Base-by-base conservation (phyloP, 768 basidiomycete species). In the Albatrellus ellisii region DNA sequence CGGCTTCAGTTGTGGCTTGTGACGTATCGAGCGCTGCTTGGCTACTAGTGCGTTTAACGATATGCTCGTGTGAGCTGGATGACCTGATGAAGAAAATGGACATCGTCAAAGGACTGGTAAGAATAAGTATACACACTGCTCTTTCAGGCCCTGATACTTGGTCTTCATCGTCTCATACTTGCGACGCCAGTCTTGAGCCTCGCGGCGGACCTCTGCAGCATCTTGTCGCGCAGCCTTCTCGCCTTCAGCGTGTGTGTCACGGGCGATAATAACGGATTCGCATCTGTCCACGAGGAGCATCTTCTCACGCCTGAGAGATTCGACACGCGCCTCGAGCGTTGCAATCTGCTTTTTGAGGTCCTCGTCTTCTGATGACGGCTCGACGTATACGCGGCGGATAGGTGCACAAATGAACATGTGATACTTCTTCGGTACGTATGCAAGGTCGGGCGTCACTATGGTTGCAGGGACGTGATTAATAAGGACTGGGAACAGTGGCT, bases 381-480 rank as follows among this genome's bases (percentile, higher is more conserved):
- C 33, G 4, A 48, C 5, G 32, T 45, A 45, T 5, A 51, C 26
- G 22, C 44, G 47, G 31, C 47, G 49, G 15, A 51, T 32, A 4
- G 39, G 25, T 8, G 49, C 43, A 6, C 6, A n/a, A 18, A 45
- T 41, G 26, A 45, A 50, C 4, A 35, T 14, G 8, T 42, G 43
- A 21, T 45, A 48, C 17, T 51, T 43, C 25, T 17, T 29, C 11
- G 42, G 50, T 26, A 51, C 33, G 25, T 36, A 14, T 8, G 27
- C 20, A 14, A 48, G 21, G 24, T 44, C 31, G 9, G 47, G 35
- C 15, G 18, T n/a, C 6, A 43, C 47, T 51, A 35, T 11, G 11
- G 26, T 6, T 21, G n/a, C 27, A 25, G 24, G 9, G 8, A 27
- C 44, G 25, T 39, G 36, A 26, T 14, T 12, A 17, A 18, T 10